Conservation (phyloP, 2,329 filamentous ascomycete species). For the Ophiocordyceps camponoti-saundersi region DNA sequence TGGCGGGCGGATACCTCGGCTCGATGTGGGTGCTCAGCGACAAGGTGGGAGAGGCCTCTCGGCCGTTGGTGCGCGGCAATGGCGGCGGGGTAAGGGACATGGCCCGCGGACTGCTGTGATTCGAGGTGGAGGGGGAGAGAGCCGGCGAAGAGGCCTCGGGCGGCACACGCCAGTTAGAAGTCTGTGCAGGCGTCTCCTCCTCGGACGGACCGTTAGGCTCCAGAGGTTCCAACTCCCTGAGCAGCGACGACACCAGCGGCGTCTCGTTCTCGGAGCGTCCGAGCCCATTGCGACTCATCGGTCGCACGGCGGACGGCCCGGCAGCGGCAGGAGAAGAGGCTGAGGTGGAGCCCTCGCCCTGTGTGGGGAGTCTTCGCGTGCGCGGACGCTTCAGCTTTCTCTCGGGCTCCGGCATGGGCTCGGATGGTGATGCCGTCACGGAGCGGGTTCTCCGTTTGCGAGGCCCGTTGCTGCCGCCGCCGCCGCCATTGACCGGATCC, state of each 20-base stretch:
- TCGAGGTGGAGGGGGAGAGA: constrained; percentile 46
- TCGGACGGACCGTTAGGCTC: constrained; percentile 46
- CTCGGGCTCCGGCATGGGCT: constrained; percentile 53
- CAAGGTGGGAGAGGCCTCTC: constrained; percentile 47
- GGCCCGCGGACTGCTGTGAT: constrained; percentile 49
- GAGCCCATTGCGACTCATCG: constrained; percentile 9
- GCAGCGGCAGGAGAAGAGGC: constrained; percentile 14
- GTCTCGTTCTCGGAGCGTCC: constrained; percentile 32
- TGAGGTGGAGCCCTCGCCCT: constrained; percentile 29
- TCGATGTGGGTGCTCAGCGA: constrained; percentile 56
- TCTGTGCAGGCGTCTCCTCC: constrained; percentile 25
- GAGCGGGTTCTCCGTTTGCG: constrained; percentile 65
- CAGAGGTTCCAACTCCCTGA: constrained; percentile 79
- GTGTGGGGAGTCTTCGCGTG: constrained; percentile 45
- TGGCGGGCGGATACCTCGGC: constrained; percentile 56
- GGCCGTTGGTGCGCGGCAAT: constrained; percentile 29
- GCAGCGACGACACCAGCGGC: constrained; percentile 69
- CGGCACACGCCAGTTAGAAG: constrained; percentile 12
- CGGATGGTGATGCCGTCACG: constrained; percentile 51
- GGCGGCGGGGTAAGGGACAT: constrained; percentile 56
- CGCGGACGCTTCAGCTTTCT: constrained; percentile 77
- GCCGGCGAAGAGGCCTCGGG: constrained; percentile 39
- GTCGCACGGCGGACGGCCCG: constrained; percentile 10
- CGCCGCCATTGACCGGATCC: constrained; percentile 24
- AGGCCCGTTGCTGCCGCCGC: constrained; percentile 20